Evolutionary conservation across 495 filamentous ascomycete species (phyloP).

Genomic region (Daldinia vernicosa): DNA sequence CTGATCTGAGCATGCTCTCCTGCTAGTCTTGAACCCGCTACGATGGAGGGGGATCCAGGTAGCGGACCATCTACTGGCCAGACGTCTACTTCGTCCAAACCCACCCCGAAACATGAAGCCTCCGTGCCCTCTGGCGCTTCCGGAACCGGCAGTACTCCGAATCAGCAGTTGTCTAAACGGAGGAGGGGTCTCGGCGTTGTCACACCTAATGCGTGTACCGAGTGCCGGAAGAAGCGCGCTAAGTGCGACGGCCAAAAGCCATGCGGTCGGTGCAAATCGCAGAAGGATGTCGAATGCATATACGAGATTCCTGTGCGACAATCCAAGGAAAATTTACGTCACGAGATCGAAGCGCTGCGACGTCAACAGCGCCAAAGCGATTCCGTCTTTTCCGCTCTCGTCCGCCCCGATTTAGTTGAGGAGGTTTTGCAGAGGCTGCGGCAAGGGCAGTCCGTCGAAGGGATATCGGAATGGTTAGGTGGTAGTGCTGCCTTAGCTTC

Average conservation of each 20-base stretch:
- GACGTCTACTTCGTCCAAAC: slow-evolving; percentile 39
- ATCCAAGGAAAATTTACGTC: slow-evolving; percentile 62
- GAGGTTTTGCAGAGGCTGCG: slow-evolving; percentile 59
- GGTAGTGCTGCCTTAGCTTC: slow-evolving; percentile 31
- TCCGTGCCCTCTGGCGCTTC: slow-evolving; percentile 26
- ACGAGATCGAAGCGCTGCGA: slow-evolving; percentile 61
- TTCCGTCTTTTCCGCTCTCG: slow-evolving; percentile 57
- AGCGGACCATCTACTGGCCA: slow-evolving; percentile 40
- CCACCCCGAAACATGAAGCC: slow-evolving; percentile 41
- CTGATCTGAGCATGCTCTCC: slow-evolving; percentile 32
- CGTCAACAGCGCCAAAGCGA: slow-evolving; percentile 57
- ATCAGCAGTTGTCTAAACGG: slow-evolving; percentile 50
- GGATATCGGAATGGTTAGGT: slow-evolving; percentile 59
- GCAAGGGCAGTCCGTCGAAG: slow-evolving; percentile 58
- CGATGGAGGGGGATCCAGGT: slow-evolving; percentile 45
- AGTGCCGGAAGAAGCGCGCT: slow-evolving; percentile 66
- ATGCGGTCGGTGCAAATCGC: slow-evolving; percentile 59
- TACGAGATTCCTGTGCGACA: slow-evolving; percentile 65
- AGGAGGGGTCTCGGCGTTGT: slow-evolving; percentile 62
- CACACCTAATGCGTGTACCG: slow-evolving; percentile 65
- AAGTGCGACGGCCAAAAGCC: slow-evolving; percentile 66
- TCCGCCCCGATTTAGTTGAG: slow-evolving; percentile 54
- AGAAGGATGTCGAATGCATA: slow-evolving; percentile 59
- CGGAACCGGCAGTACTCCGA: slow-evolving; percentile 15
- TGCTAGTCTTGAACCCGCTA: slow-evolving; percentile 20